These are phyloP conservation scores for Oleoguttula mirabilis DNA, from an alignment of 495 filamentous ascomycete genomes.

Conservation along the genomic window DNA sequence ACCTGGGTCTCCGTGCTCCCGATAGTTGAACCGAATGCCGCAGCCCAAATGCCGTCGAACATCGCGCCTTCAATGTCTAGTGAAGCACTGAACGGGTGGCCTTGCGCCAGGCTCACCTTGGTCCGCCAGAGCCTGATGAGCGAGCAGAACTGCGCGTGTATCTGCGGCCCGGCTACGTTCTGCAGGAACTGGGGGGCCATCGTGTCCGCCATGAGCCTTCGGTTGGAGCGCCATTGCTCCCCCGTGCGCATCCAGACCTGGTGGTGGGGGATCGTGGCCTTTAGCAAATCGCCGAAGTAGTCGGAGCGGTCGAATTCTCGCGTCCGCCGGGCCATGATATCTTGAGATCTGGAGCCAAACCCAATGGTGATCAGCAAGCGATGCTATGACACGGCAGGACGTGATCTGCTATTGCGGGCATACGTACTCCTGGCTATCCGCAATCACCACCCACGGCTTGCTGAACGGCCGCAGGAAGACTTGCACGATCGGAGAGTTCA, in stretches of 20 bases:
- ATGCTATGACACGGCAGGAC: too few relatives aligned
- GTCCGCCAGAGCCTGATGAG: conserved; percentile 8
- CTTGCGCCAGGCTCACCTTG: conserved; percentile 4
- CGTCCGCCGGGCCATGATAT: conserved; percentile 7
- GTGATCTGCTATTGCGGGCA: too few relatives aligned
- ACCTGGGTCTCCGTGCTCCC: conserved; percentile 1
- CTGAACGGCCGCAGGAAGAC: conserved; percentile 7
- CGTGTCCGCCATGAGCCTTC: conserved; percentile 4
- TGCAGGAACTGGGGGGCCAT: conserved; percentile 9
- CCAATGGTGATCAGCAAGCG: too few relatives aligned
- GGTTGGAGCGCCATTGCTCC: conserved; percentile 3
- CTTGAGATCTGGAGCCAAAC: conserved; percentile 1
- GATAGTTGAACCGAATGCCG: conserved; percentile 1
- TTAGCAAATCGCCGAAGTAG: conserved; percentile 13
- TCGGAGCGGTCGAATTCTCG: conserved; percentile 14
- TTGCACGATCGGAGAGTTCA: conserved; percentile 12
- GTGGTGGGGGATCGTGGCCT: background rate
- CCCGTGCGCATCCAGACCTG: conserved; percentile 6
- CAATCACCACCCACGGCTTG: conserved; percentile 1
- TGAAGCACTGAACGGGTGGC: conserved; percentile 2
- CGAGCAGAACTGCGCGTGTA: background rate
- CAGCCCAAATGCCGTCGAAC: conserved; percentile 8
- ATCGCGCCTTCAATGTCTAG: background rate
- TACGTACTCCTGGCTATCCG: background rate
- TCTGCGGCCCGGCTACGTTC: conserved; percentile 4